Evolutionary conservation across 495 filamentous ascomycete genomes (phyloP).

Genomic region (Penicillium angulare): DNA sequence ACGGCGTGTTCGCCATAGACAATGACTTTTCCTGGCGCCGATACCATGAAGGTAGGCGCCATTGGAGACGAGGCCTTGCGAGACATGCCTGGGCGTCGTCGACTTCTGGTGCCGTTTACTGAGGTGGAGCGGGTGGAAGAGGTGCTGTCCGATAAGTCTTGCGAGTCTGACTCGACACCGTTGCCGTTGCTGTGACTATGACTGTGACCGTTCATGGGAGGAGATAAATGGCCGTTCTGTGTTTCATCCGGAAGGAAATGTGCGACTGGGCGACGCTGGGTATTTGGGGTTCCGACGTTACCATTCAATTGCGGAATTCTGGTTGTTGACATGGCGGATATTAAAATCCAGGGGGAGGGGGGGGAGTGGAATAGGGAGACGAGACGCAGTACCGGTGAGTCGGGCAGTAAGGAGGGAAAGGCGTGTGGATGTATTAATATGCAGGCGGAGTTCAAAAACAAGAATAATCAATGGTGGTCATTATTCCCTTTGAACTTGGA

Average conservation of each 20-base stretch:
- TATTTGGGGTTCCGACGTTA: conserved; percentile 5
- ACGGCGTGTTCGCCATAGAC: conserved; percentile 96
- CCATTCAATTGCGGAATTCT: conserved; percentile 13
- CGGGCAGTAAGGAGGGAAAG: not conserved
- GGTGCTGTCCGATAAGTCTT: conserved; percentile 18
- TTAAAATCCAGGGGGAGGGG: conserved; percentile 12
- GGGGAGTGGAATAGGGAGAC: not conserved
- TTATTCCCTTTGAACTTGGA: too few species aligned
- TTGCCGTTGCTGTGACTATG: conserved; percentile 17
- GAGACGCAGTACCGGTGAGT: not conserved
- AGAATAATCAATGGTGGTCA: too few species aligned
- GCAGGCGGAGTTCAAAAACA: not conserved
- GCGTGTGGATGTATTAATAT: not conserved
- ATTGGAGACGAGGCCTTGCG: conserved; percentile 50
- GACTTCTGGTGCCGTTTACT: conserved; percentile 13
- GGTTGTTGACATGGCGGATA: conserved; percentile 12
- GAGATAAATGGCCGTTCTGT: conserved; percentile 4
- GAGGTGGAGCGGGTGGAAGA: conserved; percentile 23
- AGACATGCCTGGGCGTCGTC: conserved; percentile 28
- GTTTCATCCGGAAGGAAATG: conserved; percentile 18
- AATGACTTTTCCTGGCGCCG: conserved; percentile 95
- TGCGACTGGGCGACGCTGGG: conserved; percentile 20
- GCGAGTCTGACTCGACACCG: conserved; percentile 11
- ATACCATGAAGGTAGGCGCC: conserved; percentile 94
- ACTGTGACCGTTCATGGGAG: conserved; percentile 5